Base-by-base conservation (phyloP, 2,329 filamentous ascomycete species). In the Aspergillus flavus region DNA sequence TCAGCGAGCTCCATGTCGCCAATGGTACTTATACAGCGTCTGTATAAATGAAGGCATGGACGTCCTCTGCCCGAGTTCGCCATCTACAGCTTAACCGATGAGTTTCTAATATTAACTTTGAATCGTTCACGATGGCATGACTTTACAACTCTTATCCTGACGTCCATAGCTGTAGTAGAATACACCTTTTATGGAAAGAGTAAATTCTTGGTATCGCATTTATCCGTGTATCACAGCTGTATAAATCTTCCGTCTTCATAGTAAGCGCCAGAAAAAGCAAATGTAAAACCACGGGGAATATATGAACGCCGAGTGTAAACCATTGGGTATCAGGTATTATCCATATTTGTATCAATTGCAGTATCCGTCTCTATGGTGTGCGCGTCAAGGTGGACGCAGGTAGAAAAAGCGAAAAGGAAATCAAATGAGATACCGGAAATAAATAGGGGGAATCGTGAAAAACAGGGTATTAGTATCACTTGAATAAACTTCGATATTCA, bases 401-500 rank as follows among this genome's bases (percentile, higher is more conserved):
- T 34, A n/a, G 48, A 21, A 11, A 34, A 50, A 50, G 14, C 12
- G 16, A 30, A 30, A 50, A 26, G 23, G 26, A 10, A 50, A 16
- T 10, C 12, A 50, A 19, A 30, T 28, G 26, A 50, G 9, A 46
- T 12, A 23, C 10, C 4, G 11, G 11, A 23, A 46, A 12, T 21
- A 12, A 46, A 12, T 23, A 46, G 26, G 46, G 46, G 46, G 16
- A 34, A 23, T 19, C 23, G 52, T 26, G 59, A 58, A 65, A 59
- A 16, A n/a, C 21, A 28, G 28, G 14, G 28, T 11, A 52, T n/a
- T 52, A 32, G 19, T 11, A 61, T 71, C 66, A 80, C 60, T 76
- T 80, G 75, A 90, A 90, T 54, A 90, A 77, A 70, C 81, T 84
- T 72, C 84, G 81, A 69, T 90, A 78, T 71, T 89, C 86, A 71